A percentile compares a stretch with the other conserved stretches of the same genome.
Conservation (phyloP, 1,139 yeast species). For the Hemisphaericaspora subhashii region DNA sequence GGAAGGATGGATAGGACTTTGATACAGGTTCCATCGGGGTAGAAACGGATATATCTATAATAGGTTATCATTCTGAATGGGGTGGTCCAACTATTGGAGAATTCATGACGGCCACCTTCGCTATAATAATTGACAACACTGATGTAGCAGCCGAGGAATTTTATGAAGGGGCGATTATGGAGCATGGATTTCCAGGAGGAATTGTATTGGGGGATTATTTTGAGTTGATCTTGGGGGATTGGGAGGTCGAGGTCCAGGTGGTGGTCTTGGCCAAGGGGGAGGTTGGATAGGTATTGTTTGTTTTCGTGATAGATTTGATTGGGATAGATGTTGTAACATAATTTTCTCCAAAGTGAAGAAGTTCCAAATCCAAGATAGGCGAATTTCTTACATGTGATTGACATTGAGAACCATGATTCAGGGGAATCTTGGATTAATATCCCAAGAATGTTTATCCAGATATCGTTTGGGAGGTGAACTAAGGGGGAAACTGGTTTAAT, state of each 20-base stretch:
- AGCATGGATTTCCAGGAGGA: slow-evolving; percentile 57
- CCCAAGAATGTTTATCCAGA: slow-evolving; percentile 56
- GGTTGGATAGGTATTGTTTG: slow-evolving; percentile 22
- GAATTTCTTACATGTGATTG: slow-evolving; percentile 61
- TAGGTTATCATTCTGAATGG: slow-evolving; percentile 86
- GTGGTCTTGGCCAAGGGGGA: slow-evolving; percentile 1
- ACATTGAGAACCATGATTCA: slow-evolving; percentile 66
- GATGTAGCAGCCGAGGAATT: slow-evolving; percentile 81
- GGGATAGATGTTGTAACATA: slow-evolving; percentile 58
- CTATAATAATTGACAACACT: slow-evolving; percentile 82
- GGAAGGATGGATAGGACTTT: slow-evolving; percentile 66
- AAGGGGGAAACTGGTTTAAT: slow-evolving; percentile 54
- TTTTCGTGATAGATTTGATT: slow-evolving; percentile 51
- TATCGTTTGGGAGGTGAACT: slow-evolving; percentile 62
- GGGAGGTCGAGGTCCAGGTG: slow-evolving; percentile 25
- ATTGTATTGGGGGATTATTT: slow-evolving; percentile 48
- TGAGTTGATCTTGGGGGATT: slow-evolving; percentile 41
- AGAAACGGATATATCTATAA: slow-evolving; percentile 81
- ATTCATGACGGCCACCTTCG: slow-evolving; percentile 70
- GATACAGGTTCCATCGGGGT: slow-evolving; percentile 72
- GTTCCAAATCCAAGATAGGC: slow-evolving; percentile 63
- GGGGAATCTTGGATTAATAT: slow-evolving; percentile 52
- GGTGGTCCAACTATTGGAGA: slow-evolving; percentile 66
- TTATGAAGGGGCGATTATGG: slow-evolving; percentile 58
- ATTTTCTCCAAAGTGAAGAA: slow-evolving; percentile 53